Conservation (phyloP, 495 filamentous ascomycete species). For the Annulohypoxylon bovei region DNA sequence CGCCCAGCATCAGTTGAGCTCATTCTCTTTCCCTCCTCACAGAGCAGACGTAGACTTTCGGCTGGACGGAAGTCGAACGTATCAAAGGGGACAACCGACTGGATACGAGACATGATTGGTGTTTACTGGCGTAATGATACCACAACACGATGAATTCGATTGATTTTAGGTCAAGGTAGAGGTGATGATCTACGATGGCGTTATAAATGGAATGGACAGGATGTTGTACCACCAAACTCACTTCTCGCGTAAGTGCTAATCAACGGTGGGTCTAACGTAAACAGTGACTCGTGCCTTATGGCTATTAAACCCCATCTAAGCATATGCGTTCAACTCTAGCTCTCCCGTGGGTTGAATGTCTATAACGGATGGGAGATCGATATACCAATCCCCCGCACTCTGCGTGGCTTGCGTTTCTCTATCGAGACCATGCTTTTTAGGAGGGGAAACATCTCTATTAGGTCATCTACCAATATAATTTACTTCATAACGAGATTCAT, state of each 20-base stretch:
- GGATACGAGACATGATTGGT: constrained; percentile 2
- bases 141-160: constrained; percentile 13
- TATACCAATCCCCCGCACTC: constrained; percentile 55
- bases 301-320: constrained; percentile 61
- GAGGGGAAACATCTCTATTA: constrained; percentile 50
- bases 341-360: constrained; percentile 72
- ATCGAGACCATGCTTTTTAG: constrained; percentile 59
- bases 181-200: background rate
- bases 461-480: constrained; percentile 1
- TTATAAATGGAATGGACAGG: background rate
- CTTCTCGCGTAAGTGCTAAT: background rate
- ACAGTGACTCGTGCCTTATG: background rate
- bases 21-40: background rate
- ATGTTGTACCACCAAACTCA: background rate
- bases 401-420: constrained; percentile 54
- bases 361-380: constrained; percentile 81
- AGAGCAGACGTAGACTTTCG: constrained; percentile 32
- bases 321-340: constrained; percentile 72
- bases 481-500: background rate
- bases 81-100: background rate
- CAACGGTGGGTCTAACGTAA: constrained; percentile 4
- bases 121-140: constrained; percentile 34
- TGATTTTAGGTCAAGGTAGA: constrained; percentile 4
- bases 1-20: background rate
- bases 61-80: background rate